Evolutionary conservation across 306 rosid species (phyloP).

Genomic region (Prunus mira): DNA sequence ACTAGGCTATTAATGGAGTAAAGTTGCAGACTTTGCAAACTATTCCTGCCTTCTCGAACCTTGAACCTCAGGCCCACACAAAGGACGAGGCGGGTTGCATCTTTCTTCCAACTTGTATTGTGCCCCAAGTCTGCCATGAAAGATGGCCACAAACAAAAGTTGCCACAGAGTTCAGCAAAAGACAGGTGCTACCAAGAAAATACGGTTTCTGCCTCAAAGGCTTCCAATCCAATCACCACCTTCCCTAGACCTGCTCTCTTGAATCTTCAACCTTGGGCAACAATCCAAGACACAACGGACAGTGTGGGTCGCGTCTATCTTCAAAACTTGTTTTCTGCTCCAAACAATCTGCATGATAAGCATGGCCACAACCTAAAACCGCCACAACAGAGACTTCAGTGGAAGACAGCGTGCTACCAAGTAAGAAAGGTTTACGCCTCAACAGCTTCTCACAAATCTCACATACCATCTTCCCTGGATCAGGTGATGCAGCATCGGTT

Average conservation of each 20-base stretch:
- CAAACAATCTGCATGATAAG: constrained; percentile 83
- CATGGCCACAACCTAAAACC: constrained; percentile 83
- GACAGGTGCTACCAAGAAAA: constrained; percentile 45
- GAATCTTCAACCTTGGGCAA: constrained; percentile 34
- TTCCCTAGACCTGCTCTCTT: constrained; percentile 31
- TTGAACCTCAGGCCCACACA: constrained; percentile 37
- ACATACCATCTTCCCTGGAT: constrained; percentile 53
- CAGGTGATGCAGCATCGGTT: constrained; percentile 41
- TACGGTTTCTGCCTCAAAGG: constrained; percentile 39
- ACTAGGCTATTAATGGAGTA: constrained; percentile 11
- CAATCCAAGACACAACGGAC: constrained; percentile 55
- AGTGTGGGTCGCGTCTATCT: constrained; percentile 65
- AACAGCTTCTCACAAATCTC: constrained; percentile 69
- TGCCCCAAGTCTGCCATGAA: constrained; percentile 69
- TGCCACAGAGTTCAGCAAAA: constrained; percentile 60
- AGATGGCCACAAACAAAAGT: constrained; percentile 72
- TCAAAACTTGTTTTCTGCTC: constrained; percentile 58
- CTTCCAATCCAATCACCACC: constrained; percentile 48
- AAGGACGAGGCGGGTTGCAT: constrained; percentile 56
- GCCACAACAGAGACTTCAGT: constrained; percentile 69
- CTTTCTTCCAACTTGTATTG: constrained; percentile 47
- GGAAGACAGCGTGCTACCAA: constrained; percentile 44
- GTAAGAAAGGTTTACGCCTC: constrained; percentile 46
- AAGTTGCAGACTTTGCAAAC: background rate
- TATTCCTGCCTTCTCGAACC: constrained; percentile 31